Conservation (phyloP, 2,329 filamentous ascomycete species). For the Achaetomium macrosporum region DNA sequence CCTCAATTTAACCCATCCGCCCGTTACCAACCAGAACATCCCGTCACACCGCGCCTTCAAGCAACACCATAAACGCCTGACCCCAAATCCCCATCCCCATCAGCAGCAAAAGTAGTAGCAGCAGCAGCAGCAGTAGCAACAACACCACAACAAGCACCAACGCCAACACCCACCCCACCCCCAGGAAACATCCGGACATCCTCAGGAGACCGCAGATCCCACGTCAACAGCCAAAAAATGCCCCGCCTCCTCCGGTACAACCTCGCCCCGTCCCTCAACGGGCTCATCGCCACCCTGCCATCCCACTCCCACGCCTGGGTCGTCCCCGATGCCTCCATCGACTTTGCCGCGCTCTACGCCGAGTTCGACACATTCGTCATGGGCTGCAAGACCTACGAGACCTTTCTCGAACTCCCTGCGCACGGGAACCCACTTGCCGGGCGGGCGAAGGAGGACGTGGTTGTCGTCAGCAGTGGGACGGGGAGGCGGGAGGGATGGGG, state of each 20-base stretch:
- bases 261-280: constrained; percentile 32
- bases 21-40: no score
- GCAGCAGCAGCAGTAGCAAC: no score
- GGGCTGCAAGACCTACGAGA: constrained; percentile 34
- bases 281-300: constrained; percentile 31
- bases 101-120: no score
- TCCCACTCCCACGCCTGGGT: constrained; percentile 30
- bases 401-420: constrained; percentile 15
- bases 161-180: no score
- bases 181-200: no score
- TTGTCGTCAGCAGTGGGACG: constrained; percentile 26
- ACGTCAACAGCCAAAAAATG: no score
- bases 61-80: no score
- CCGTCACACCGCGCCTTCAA: no score
- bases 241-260: constrained; percentile 28
- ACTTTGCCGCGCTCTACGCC: constrained; percentile 30
- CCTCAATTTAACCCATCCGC: no score
- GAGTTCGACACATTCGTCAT: constrained; percentile 32
- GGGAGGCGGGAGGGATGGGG: constrained; percentile 16
- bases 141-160: no score
- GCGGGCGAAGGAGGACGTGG: constrained; percentile 20
- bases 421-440: constrained; percentile 23
- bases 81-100: no score
- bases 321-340: constrained; percentile 28
- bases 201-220: no score